Evolutionary conservation across 2,329 filamentous ascomycete genomes (phyloP).

Genomic region (Ceratocystis albifundus): DNA sequence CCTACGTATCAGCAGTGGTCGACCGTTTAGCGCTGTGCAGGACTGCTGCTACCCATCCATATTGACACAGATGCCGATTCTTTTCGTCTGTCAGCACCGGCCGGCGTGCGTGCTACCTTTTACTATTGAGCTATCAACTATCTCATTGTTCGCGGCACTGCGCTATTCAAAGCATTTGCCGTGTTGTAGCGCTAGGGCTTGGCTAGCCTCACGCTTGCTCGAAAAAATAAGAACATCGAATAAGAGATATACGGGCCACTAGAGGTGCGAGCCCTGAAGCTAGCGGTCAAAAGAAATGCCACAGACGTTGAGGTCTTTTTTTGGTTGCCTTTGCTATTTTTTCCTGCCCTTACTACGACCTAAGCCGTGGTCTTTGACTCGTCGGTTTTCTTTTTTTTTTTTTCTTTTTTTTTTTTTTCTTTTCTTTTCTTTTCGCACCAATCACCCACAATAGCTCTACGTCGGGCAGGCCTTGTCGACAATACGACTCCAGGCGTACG

Average conservation of each 20-base stretch:
- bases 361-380: neutral
- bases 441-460: neutral
- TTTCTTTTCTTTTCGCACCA: neutral
- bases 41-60: neutral
- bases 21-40: neutral
- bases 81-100: neutral
- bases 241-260: neutral
- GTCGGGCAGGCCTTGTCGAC: constrained; percentile 8
- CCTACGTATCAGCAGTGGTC: neutral
- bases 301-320: constrained; percentile 1
- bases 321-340: neutral
- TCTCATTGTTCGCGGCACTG: neutral
- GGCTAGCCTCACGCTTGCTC: neutral
- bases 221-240: constrained; percentile 2
- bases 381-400: neutral
- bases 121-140: too few relatives aligned
- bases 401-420: neutral
- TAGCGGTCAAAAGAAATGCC: neutral
- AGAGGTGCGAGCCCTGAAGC: neutral
- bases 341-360: neutral
- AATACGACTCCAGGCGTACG: constrained; percentile 10
- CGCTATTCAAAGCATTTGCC: neutral
- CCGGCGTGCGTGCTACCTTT: neutral
- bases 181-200: neutral
- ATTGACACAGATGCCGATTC: neutral